phyloP scores from a whole-genome alignment of 257 asterid species.

The Solanum lignicaule region DNA sequence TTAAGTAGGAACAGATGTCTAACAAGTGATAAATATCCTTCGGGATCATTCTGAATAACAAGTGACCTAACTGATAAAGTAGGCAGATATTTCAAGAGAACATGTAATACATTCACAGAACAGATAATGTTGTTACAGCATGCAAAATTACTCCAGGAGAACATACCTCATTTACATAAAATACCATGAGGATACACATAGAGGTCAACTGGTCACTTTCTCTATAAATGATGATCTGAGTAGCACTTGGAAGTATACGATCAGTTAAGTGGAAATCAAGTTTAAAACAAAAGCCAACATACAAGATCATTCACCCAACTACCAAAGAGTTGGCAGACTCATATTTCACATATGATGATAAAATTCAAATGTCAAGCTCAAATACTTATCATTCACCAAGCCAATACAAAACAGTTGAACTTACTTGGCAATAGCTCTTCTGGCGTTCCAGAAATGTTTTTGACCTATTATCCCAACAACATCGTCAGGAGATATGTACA shows the following conservation, averaged over 20 bases:
- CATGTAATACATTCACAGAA: background rate
- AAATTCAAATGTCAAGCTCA: background rate
- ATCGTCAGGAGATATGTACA: slow-evolving; percentile 70
- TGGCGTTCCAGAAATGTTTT: slow-evolving; percentile 85
- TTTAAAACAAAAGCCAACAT: background rate
- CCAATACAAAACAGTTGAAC: slow-evolving; percentile 10
- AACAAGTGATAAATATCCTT: background rate
- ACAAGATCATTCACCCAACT: background rate
- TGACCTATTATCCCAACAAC: slow-evolving; percentile 69
- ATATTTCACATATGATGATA: background rate
- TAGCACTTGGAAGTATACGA: background rate
- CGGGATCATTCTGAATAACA: background rate
- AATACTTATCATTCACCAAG: background rate
- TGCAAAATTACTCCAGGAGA: background rate
- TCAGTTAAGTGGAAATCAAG: background rate
- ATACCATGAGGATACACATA: background rate
- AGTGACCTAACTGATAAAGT: background rate
- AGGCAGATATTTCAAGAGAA: background rate
- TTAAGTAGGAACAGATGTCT: background rate
- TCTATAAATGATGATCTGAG: background rate
- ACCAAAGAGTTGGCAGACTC: background rate
- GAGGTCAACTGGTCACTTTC: background rate
- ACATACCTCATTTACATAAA: background rate
- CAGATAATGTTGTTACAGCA: background rate
- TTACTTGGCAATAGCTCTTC: slow-evolving; percentile 76